phyloP scores from a whole-genome alignment of 495 filamentous ascomycete species.

The Penicillium turbatum region DNA sequence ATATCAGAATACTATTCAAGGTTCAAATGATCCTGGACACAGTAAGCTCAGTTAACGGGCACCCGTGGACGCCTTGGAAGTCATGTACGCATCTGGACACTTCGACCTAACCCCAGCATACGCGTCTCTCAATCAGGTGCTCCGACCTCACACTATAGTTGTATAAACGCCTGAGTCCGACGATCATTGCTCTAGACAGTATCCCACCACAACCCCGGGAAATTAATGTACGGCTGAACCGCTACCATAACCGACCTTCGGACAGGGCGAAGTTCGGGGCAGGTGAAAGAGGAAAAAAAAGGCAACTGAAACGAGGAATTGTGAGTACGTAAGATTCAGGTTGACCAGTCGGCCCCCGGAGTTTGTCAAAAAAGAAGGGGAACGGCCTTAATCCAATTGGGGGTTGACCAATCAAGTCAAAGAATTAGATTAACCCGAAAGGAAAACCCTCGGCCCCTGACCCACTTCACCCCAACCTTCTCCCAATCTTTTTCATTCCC shows the following conservation, averaged over 20 bases:
- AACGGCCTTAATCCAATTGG: not conserved
- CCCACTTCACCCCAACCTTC: slow-evolving; percentile 3
- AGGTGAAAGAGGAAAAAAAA: not conserved
- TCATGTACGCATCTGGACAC: not conserved
- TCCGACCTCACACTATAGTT: not conserved
- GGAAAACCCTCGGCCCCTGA: not conserved
- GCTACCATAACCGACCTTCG: not conserved
- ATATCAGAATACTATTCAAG: no score
- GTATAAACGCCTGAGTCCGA: not conserved
- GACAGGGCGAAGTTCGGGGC: not conserved
- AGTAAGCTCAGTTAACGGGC: no score
- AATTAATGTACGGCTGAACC: not conserved
- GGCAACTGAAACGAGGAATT: not conserved
- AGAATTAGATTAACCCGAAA: not conserved
- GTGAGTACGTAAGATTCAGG: not conserved
- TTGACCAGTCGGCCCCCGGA: not conserved
- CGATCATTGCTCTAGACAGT: not conserved
- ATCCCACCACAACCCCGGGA: not conserved
- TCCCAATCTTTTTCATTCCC: not conserved
- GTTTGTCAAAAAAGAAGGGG: not conserved
- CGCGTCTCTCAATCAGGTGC: not conserved
- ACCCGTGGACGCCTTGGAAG: no score
- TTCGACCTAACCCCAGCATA: not conserved
- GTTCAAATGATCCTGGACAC: no score
- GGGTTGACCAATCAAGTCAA: not conserved